A percentile compares a stretch with the other conserved stretches of the same genome.
These are phyloP conservation scores for Erodium maritimum DNA, from an alignment of 345 rosid genomes.

Conservation along the genomic window DNA sequence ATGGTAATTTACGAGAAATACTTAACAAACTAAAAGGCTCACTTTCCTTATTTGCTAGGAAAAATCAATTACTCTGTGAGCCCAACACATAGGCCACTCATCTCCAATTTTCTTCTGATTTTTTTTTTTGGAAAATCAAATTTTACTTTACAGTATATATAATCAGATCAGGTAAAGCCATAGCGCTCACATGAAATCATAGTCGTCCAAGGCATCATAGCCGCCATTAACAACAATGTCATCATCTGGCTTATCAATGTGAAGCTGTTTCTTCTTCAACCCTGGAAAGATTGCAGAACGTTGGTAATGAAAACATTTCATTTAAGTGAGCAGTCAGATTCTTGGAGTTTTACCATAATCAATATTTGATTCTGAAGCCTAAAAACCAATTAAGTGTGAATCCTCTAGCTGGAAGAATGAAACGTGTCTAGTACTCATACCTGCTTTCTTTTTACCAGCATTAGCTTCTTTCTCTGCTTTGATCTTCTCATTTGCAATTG, in stretches of 20 bases:
- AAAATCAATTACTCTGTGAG: too few species aligned
- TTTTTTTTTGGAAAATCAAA: too few species aligned
- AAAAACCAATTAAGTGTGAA: neutral
- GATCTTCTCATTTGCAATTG: slow-evolving; percentile 82
- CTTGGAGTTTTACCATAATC: neutral
- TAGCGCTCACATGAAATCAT: slow-evolving; percentile 66
- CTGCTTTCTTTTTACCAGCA: slow-evolving; percentile 71
- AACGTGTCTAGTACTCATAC: slow-evolving; percentile 17
- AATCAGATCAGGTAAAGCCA: neutral
- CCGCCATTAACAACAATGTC: slow-evolving; percentile 39
- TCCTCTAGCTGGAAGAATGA: neutral
- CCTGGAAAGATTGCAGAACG: slow-evolving; percentile 15
- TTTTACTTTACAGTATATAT: neutral
- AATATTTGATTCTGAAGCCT: neutral
- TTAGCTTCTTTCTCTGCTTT: slow-evolving; percentile 81
- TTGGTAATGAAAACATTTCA: neutral
- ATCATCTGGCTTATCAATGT: slow-evolving; percentile 61
- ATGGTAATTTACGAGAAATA: too few species aligned
- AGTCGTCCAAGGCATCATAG: slow-evolving; percentile 59
- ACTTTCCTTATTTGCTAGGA: neutral
- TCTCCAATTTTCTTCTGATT: too few species aligned
- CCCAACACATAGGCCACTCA: neutral
- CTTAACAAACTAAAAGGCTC: neutral
- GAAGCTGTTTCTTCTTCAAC: slow-evolving; percentile 80
- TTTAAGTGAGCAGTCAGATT: neutral